Percentiles rank a stretch among this genome's conserved stretches.
These are phyloP conservation scores for Monascus ruber DNA, from an alignment of 2,329 filamentous ascomycete genomes.

Conservation along the genomic window DNA sequence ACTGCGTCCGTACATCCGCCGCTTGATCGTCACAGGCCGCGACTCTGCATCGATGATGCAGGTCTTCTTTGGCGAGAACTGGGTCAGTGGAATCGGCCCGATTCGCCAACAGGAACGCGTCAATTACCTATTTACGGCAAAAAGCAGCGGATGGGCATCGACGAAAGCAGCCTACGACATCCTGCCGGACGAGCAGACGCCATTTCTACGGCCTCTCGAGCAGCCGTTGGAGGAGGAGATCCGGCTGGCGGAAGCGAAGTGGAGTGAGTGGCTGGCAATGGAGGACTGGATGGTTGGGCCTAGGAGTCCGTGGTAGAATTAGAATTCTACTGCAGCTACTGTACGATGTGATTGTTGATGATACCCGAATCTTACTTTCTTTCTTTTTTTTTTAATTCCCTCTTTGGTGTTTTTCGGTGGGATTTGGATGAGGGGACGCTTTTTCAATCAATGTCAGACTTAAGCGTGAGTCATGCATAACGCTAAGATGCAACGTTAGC, in stretches of 20 bases:
- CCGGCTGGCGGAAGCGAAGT: slow-evolving; percentile 64
- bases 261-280: slow-evolving; percentile 94
- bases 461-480: too few species aligned
- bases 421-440: too few species aligned
- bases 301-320: slow-evolving; percentile 32
- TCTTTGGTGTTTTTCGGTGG: too few species aligned
- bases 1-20: slow-evolving; percentile 78
- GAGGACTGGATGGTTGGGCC: slow-evolving; percentile 96
- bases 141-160: slow-evolving; percentile 76
- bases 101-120: slow-evolving; percentile 78
- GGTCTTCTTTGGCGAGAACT: slow-evolving; percentile 87
- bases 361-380: slow-evolving; percentile 2
- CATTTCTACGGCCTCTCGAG: slow-evolving; percentile 72
- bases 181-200: slow-evolving; percentile 67
- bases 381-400: slow-evolving; percentile 1
- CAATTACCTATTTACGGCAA: slow-evolving; percentile 91
- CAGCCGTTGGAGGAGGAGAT: slow-evolving; percentile 69
- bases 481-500: too few species aligned
- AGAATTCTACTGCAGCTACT: neutral
- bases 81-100: slow-evolving; percentile 64
- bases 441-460: too few species aligned
- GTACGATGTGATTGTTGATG: slow-evolving; percentile 12
- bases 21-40: slow-evolving; percentile 83
- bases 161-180: slow-evolving; percentile 89
- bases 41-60: slow-evolving; percentile 74